Evolutionary conservation across 2,329 filamentous ascomycete species (phyloP), one percentile per base, ranked within the genome.

Genomic region (Hypomyces rosellus): DNA sequence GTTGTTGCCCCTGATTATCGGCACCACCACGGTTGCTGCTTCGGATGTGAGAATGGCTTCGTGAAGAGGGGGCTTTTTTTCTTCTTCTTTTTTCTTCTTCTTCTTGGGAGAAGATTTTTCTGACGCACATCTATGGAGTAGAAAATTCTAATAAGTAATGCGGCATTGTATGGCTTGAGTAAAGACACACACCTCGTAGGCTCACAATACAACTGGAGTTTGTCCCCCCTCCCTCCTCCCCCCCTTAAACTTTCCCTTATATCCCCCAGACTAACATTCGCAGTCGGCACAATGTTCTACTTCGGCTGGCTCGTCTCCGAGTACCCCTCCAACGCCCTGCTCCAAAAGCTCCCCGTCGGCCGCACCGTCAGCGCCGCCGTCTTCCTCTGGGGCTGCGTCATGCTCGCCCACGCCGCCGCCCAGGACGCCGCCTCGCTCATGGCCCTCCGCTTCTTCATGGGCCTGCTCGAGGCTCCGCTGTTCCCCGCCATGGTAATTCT

Each of bases 151-250:
- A 58, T 77, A 9, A 73, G 69, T 30, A 80, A 79, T 56, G 77
- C 78, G 1, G 77, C 77, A 3, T 74, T 81, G 34, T 80, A 80
- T 54, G 77, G 76, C 1, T 78, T 82, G 48, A 62, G 66, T 12
- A 70, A 80, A n/a, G 77, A 81, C 53, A 34, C 43, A n/a, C n/a
- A 39, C 0, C 41, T 54, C 11, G 49, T 40, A 15, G 52, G 52
- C 22, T 45, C 51, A 37, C 38, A 51, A n/a, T 54, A 51, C 18
- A 50, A 15, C 44, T 51, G 43, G 49, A 22, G 42, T 45, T n/a
- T n/a, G 42, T 22, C 8, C 33, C 25, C 14, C 42, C n/a, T 45
- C 16, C 25, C 42, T 12, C 25, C 42, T 42, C 16, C 12, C 40
- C 42, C 25, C 9, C 22, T 16, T 14, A 14, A 20, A 20, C 20